phyloP scores from a whole-genome alignment of 352 stramenopile species.

The Lagenidium sp. region DNA sequence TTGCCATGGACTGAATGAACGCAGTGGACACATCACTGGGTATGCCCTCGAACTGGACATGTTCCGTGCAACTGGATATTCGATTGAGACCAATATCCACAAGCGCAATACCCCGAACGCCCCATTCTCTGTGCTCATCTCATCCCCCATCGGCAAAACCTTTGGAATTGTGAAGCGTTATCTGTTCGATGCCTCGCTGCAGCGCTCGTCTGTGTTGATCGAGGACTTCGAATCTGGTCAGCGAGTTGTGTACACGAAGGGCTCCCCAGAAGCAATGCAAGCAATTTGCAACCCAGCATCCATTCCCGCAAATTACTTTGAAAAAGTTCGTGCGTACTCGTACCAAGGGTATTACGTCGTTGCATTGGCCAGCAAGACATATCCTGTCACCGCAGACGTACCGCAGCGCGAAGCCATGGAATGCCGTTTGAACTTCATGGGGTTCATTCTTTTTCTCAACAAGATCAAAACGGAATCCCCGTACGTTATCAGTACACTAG shows the following conservation, averaged over 20 bases:
- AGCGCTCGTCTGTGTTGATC: conserved; percentile 62
- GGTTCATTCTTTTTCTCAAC: conserved; percentile 88
- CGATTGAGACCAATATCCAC: conserved; percentile 42
- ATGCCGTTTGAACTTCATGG: conserved; percentile 58
- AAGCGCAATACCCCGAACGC: conserved; percentile 29
- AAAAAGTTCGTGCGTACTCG: conserved; percentile 43
- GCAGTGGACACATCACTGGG: conserved; percentile 36
- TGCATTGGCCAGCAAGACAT: conserved; percentile 49
- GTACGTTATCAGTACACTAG: conserved; percentile 70
- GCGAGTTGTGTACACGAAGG: conserved; percentile 61
- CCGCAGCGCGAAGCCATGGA: conserved; percentile 71
- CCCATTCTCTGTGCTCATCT: conserved; percentile 55
- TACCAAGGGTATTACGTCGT: conserved; percentile 83
- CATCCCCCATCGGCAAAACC: conserved; percentile 56
- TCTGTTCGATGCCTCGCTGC: conserved; percentile 56
- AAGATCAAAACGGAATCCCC: conserved; percentile 80
- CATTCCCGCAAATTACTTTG: conserved; percentile 64
- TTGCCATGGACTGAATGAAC: conserved; percentile 55
- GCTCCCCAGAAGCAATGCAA: conserved; percentile 46
- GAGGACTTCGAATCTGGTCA: conserved; percentile 56
- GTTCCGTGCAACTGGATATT: conserved; percentile 58
- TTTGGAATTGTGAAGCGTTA: conserved; percentile 66
- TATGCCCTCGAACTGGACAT: conserved; percentile 70
- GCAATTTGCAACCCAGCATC: conserved; percentile 53
- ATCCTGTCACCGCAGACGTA: conserved; percentile 35